These are phyloP conservation scores for Fusarium floridanum DNA, from an alignment of 2,329 filamentous ascomycete genomes.

Conservation along the genomic window DNA sequence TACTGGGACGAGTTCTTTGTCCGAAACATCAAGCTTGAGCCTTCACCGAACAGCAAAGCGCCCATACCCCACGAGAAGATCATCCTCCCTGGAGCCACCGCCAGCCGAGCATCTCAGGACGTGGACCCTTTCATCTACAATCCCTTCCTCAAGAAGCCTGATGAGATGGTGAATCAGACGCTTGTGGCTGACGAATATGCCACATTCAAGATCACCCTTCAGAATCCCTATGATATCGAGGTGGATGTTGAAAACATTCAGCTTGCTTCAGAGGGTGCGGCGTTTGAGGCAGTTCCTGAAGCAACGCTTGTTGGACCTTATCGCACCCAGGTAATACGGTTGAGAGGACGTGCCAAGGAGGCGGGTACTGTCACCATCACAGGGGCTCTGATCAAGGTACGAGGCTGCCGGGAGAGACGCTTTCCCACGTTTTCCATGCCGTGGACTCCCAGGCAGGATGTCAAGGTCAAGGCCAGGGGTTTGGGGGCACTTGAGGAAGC, in stretches of 20 bases:
- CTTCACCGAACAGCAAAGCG: conserved; percentile 68
- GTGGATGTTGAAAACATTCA: conserved; percentile 87
- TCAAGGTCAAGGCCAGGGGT: conserved; percentile 83
- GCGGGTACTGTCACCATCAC: conserved; percentile 79
- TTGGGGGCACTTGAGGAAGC: conserved; percentile 68
- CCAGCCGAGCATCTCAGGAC: conserved; percentile 67
- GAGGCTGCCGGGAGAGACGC: conserved; percentile 82
- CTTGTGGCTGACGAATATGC: conserved; percentile 84
- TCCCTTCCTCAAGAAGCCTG: conserved; percentile 81
- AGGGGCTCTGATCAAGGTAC: conserved; percentile 83
- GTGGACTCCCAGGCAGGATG: conserved; percentile 78
- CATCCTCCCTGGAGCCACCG: conserved; percentile 64
- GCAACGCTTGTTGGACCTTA: conserved; percentile 82
- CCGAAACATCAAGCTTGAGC: conserved; percentile 78
- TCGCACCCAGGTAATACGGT: conserved; percentile 81
- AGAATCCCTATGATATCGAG: conserved; percentile 95
- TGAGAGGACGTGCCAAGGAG: conserved; percentile 75
- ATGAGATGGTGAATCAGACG: conserved; percentile 73
- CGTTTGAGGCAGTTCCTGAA: conserved; percentile 76
- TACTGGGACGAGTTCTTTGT: conserved; percentile 99
- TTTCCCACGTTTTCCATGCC: conserved; percentile 86
- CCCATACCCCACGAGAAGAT: conserved; percentile 75
- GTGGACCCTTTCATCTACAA: conserved; percentile 95
- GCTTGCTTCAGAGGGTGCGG: conserved; percentile 79
- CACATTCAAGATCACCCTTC: conserved; percentile 84